A percentile compares a stretch with the other conserved stretches of the same genome.
These are phyloP conservation scores for Trichoderma hamatum DNA, from an alignment of 2,329 filamentous ascomycete species.

Conservation along the genomic window DNA sequence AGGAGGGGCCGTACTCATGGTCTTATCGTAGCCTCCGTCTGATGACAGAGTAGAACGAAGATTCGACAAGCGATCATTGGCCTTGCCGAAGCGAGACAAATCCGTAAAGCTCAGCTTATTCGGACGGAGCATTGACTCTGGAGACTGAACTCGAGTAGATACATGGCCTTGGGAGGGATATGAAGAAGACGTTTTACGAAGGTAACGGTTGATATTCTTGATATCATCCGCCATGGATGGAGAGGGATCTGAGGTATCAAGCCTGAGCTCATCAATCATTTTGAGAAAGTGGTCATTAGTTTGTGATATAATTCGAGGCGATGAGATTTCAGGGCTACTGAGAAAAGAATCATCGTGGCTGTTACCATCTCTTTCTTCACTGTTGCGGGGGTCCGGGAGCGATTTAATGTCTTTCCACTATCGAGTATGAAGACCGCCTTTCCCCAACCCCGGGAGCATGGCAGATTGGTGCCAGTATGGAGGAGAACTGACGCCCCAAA, in stretches of 20 bases:
- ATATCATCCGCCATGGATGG: constrained; percentile 1
- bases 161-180: constrained; percentile 36
- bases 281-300: constrained; percentile 29
- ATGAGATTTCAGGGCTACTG: constrained; percentile 13
- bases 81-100: constrained; percentile 37
- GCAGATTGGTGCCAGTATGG: constrained; percentile 27
- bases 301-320: constrained; percentile 4
- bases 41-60: constrained; percentile 33
- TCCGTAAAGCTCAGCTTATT: constrained; percentile 37
- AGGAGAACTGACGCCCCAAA: constrained; percentile 28
- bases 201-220: constrained; percentile 6
- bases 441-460: constrained; percentile 1
- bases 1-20: constrained; percentile 28
- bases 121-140: constrained; percentile 30
- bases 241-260: background rate
- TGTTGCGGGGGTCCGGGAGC: background rate
- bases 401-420: constrained; percentile 16
- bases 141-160: constrained; percentile 36
- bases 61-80: constrained; percentile 37
- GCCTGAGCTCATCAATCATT: constrained; percentile 29
- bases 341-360: constrained; percentile 9
- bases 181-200: constrained; percentile 39
- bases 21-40: constrained; percentile 14
- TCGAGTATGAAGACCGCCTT: background rate
- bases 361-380: background rate